phyloP scores from a whole-genome alignment of 2,329 filamentous ascomycete genomes.

The Tolypocladium cylindrosporum region DNA sequence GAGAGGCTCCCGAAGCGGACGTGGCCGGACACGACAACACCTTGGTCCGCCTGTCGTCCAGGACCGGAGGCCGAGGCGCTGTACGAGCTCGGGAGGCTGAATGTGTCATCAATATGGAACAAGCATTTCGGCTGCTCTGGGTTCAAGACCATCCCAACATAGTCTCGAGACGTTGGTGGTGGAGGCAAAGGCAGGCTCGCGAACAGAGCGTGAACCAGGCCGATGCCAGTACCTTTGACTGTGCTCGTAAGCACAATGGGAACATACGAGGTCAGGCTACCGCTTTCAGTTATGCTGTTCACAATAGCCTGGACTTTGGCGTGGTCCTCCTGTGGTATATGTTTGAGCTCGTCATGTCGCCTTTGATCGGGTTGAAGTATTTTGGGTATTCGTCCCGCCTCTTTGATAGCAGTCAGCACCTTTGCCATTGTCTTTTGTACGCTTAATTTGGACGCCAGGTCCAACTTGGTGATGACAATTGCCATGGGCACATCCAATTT shows the following conservation, averaged over 20 bases:
- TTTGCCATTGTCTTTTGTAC: conserved; percentile 62
- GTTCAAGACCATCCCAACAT: conserved; percentile 43
- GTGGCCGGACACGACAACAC: conserved; percentile 75
- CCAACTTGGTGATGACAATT: conserved; percentile 83
- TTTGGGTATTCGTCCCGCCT: conserved; percentile 60
- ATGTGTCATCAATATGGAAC: conserved; percentile 89
- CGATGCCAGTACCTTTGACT: conserved; percentile 74
- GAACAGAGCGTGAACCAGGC: conserved; percentile 71
- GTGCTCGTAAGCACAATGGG: conserved; percentile 85
- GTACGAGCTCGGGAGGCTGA: conserved; percentile 60
- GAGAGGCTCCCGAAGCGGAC: conserved; percentile 69
- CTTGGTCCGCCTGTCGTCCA: conserved; percentile 28
- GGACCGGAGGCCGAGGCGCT: conserved; percentile 10
- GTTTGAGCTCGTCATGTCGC: conserved; percentile 40
- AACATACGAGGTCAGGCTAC: conserved; percentile 43
- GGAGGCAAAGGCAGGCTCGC: conserved; percentile 62
- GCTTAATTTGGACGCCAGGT: conserved; percentile 65
- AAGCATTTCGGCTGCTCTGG: conserved; percentile 53
- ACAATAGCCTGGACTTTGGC: conserved; percentile 48
- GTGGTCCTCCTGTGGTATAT: conserved; percentile 45
- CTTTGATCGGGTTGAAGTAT: conserved; percentile 53
- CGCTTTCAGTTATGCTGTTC: conserved; percentile 34
- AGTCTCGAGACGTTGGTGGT: conserved; percentile 41
- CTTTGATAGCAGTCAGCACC: conserved; percentile 69
- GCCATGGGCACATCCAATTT: conserved; percentile 69